Evolutionary conservation across 1,284 basidiomycete genomes (phyloP), one percentile per base, ranked within the genome.

Genomic region (Apiotrichum akiyoshidainum): DNA sequence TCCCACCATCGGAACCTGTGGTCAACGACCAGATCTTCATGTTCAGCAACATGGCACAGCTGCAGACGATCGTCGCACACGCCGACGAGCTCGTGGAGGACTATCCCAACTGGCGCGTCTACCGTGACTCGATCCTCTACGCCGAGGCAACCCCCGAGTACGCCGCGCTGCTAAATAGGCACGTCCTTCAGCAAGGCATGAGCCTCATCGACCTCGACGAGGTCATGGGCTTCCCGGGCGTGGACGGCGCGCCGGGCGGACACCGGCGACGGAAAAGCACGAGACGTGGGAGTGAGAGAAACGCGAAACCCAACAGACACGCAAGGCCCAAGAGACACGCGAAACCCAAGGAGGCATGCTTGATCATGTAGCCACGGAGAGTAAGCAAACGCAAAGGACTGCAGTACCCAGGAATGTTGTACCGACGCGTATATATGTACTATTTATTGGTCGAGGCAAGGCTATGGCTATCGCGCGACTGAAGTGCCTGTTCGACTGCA

Each of bases 81-180:
- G 7, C 8, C 35, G 48, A 50, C 48, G 48, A 50, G 48, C 48
- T 50, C 13, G 48, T 50, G 17, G 48, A 50, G 22, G 48, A 50
- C 21, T 50, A 50, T 19, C 48, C 48, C 48, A 39, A 50, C 48
- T 50, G 48, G 48, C 48, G 48, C 13, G 35, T 50, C 21, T 50
- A 22, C 37, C 48, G 48, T 12, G 17, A 26, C 48, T 35, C 39
- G 17, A 22, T 40, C 35, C 48, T 50, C 16, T 40, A 39, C 17
- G 48, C 48, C 13, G 48, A 50, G 16, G 48, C 48, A 35, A 50
- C 48, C 2, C 48, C 48, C 5, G 48, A 26, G 35, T 50, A n/a
- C 21, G 48, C 48, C 10, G 11, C 16, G 16, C 37, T 50, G 48
- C 34, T 50, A 2, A 50, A 50, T 35, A 37, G 19, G n/a, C 35